A percentile compares a stretch with the other conserved stretches of the same genome.
Evolutionary conservation across 2,329 filamentous ascomycete genomes (phyloP).

Genomic region (Diplodia scrobiculata): DNA sequence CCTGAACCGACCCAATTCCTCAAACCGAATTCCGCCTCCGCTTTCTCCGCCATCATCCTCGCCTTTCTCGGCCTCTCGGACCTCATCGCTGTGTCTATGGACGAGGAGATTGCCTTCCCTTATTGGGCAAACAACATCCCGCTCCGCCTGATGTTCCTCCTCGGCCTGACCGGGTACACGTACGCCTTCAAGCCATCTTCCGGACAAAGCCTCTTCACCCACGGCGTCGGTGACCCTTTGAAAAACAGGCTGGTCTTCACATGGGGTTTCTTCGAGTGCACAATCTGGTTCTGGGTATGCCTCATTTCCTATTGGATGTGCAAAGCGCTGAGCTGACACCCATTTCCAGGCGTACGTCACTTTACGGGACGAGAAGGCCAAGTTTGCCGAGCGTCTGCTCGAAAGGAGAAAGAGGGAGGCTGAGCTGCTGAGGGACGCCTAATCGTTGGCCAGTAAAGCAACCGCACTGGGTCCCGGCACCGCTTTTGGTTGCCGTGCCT

Average conservation of each 20-base stretch:
- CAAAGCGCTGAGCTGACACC: conserved; percentile 18
- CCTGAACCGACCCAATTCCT: conserved; percentile 69
- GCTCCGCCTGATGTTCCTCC: conserved; percentile 65
- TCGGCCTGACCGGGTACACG: conserved; percentile 64
- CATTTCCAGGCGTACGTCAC: conserved; percentile 39
- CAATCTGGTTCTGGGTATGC: conserved; percentile 81
- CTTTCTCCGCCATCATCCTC: conserved; percentile 68
- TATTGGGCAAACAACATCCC: conserved; percentile 60
- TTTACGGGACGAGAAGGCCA: conserved; percentile 43
- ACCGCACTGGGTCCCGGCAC: not conserved
- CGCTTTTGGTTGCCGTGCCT: not conserved
- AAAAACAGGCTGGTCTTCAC: conserved; percentile 85
- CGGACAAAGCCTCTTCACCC: conserved; percentile 43
- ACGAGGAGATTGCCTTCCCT: conserved; percentile 47
- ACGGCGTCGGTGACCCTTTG: conserved; percentile 45
- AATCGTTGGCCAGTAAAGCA: not conserved
- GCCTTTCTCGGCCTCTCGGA: conserved; percentile 58
- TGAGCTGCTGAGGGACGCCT: conserved; percentile 23
- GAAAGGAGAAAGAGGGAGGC: conserved; percentile 41
- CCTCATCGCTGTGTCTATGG: conserved; percentile 51
- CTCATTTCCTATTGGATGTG: not conserved
- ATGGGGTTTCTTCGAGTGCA: conserved; percentile 79
- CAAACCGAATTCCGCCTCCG: conserved; percentile 67
- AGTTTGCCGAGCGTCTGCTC: conserved; percentile 38
- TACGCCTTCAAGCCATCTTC: conserved; percentile 61